These are phyloP conservation scores for Dianthus caryophyllus DNA, from an alignment of 148 eudicot genomes.

Conservation along the genomic window DNA sequence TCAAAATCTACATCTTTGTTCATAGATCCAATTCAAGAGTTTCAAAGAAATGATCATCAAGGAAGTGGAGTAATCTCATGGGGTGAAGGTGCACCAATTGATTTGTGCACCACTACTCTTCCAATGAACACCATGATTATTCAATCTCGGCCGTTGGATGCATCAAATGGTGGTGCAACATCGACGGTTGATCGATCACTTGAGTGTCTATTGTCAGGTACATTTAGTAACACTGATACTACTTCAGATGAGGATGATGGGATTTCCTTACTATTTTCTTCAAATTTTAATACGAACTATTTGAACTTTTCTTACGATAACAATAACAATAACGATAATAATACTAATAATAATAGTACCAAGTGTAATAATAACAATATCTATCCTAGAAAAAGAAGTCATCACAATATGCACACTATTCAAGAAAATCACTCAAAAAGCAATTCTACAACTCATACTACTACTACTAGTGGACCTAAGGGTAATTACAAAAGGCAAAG, in stretches of 20 bases:
- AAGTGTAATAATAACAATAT: background rate
- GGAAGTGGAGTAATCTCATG: slow-evolving; percentile 2
- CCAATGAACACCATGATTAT: slow-evolving; percentile 10
- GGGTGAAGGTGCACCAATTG: slow-evolving; percentile 17
- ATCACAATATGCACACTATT: background rate
- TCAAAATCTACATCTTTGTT: slow-evolving; percentile 6
- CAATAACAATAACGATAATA: too few relatives aligned
- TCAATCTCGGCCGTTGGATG: slow-evolving; percentile 14
- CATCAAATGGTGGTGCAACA: slow-evolving; percentile 1
- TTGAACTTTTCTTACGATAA: slow-evolving; percentile 23
- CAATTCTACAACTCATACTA: background rate
- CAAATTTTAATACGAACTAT: slow-evolving; percentile 28
- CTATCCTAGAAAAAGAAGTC: background rate
- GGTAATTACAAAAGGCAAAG: background rate
- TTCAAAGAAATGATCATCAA: background rate
- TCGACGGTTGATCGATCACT: slow-evolving; percentile 38
- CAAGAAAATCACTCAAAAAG: background rate
- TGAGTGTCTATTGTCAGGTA: slow-evolving; percentile 40
- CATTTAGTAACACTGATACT: slow-evolving; percentile 49
- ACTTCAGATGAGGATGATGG: slow-evolving; percentile 29
- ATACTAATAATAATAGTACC: too few relatives aligned
- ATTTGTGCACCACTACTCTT: background rate
- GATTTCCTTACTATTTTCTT: slow-evolving; percentile 41
- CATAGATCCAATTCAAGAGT: slow-evolving; percentile 20
- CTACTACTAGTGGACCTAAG: background rate